These are phyloP conservation scores for Cylindricascospora bacillispora DNA, from an alignment of 1,139 yeast genomes.

Conservation along the genomic window DNA sequence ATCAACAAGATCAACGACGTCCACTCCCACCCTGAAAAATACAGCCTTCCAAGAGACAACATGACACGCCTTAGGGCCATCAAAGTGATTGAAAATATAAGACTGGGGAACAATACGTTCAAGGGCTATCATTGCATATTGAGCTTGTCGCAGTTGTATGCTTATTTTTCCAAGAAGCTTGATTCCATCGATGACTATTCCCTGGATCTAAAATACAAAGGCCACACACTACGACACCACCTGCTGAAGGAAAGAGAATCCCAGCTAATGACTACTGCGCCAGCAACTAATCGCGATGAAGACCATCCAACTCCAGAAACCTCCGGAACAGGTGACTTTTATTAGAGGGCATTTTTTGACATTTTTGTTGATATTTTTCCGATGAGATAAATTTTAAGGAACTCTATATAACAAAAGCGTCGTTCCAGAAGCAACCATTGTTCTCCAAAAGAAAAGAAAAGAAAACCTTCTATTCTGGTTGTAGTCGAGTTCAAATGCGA, in stretches of 20 bases:
- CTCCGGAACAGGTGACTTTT: no score
- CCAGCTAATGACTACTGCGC: no score
- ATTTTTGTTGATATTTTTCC: no score
- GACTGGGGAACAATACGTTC: conserved; percentile 18
- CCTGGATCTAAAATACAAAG: conserved; percentile 10
- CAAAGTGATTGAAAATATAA: conserved; percentile 18
- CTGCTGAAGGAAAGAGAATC: conserved; percentile 8
- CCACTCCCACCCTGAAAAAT: conserved; percentile 12
- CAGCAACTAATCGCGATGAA: no score
- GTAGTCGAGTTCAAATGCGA: no score
- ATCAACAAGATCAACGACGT: conserved; percentile 17
- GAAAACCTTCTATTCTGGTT: no score
- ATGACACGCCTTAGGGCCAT: conserved; percentile 14
- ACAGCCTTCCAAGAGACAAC: conserved; percentile 2
- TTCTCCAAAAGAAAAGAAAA: no score
- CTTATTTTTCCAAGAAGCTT: conserved; percentile 17
- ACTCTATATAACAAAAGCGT: no score
- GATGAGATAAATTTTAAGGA: no score
- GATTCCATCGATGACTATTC: conserved; percentile 16
- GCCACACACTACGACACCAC: conserved; percentile 11
- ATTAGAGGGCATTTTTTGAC: no score
- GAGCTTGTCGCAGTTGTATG: conserved; percentile 17
- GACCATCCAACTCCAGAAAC: no score
- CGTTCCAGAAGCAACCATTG: no score
- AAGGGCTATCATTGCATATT: conserved; percentile 12